Percentiles rank a stretch among this genome's conserved stretches.
Conservation (phyloP, 2,329 filamentous ascomycete species). For the Nemania serpens region DNA sequence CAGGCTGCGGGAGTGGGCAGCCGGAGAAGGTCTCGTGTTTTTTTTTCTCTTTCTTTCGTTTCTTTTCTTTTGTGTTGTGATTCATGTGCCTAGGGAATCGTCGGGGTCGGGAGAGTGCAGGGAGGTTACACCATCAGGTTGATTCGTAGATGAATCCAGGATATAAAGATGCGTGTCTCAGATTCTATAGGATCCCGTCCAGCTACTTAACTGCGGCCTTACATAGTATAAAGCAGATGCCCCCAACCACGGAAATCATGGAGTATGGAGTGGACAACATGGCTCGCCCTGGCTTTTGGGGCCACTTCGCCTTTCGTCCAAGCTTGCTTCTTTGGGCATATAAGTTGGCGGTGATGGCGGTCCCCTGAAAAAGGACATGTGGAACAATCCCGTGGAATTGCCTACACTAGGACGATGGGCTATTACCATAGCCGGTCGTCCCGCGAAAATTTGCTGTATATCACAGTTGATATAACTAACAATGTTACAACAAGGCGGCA, state of each 20-base stretch:
- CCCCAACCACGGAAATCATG: background rate
- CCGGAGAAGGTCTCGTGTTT: background rate
- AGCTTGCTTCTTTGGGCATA: constrained; percentile 24
- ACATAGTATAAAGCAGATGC: background rate
- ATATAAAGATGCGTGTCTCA: constrained; percentile 6
- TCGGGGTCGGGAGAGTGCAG: background rate
- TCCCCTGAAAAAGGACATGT: background rate
- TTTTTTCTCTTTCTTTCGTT: background rate
- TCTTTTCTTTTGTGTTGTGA: too few species aligned
- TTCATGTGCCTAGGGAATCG: too few species aligned
- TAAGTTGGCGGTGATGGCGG: constrained; percentile 8
- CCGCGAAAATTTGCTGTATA: constrained; percentile 16
- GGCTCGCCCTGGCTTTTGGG: constrained; percentile 10
- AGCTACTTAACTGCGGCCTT: constrained; percentile 1
- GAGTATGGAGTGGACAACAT: too few species aligned
- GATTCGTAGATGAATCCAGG: background rate
- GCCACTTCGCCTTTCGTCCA: constrained; percentile 23
- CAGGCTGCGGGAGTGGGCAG: background rate
- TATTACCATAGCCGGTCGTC: constrained; percentile 4
- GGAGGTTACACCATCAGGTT: constrained; percentile 6
- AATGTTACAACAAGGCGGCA: constrained; percentile 1
- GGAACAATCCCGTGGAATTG: background rate
- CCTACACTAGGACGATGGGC: background rate
- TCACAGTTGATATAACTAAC: background rate
- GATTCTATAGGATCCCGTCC: constrained; percentile 13